phyloP scores from a whole-genome alignment of 345 rosid genomes.

The Pistacia integerrima region DNA sequence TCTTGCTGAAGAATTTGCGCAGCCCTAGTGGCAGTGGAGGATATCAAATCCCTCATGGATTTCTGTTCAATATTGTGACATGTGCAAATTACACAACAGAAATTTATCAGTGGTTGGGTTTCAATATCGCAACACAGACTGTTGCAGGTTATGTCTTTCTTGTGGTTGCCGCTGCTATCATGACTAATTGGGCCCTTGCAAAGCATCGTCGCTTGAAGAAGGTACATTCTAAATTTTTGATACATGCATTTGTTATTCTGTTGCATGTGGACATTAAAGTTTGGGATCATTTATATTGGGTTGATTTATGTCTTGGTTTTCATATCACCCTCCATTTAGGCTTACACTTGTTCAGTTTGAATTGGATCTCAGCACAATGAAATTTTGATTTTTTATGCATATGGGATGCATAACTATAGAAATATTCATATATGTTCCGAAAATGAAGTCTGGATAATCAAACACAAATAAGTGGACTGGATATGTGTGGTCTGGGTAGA shows the following conservation, averaged over 20 bases:
- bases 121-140: conserved; percentile 95
- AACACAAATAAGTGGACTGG: neutral
- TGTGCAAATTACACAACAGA: conserved; percentile 98
- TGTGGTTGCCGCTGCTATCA: conserved; percentile 74
- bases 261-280: neutral
- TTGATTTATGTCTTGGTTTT: neutral
- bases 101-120: conserved; percentile 97
- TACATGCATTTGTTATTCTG: neutral
- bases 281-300: neutral
- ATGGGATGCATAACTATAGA: neutral
- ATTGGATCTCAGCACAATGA: neutral
- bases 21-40: conserved; percentile 70
- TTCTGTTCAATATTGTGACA: conserved; percentile 91
- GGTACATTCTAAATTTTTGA: conserved; percentile 42
- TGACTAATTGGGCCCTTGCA: conserved; percentile 98
- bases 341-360: neutral
- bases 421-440: too few relatives aligned
- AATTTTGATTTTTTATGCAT: neutral
- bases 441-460: neutral
- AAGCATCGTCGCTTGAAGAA: conserved; percentile 91
- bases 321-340: neutral
- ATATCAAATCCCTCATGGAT: conserved; percentile 90
- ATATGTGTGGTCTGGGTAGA: neutral
- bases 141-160: conserved; percentile 85
- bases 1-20: conserved; percentile 80